These are phyloP conservation scores for Acanthamoeba culbertsoni DNA, from an alignment of 208 protist genomes.

Conservation along the genomic window DNA sequence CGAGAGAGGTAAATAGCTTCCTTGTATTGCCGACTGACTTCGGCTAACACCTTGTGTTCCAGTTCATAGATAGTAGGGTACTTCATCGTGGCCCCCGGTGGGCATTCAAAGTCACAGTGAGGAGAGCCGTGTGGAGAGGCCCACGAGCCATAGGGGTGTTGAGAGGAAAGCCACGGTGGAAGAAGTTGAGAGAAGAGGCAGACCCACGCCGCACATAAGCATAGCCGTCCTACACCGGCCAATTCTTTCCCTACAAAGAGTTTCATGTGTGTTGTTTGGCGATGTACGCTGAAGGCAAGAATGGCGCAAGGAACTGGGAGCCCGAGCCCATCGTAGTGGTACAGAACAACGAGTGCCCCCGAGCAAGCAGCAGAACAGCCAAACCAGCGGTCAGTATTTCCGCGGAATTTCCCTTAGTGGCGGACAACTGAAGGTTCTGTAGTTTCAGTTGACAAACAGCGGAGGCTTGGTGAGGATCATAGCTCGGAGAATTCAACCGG, in stretches of 20 bases:
- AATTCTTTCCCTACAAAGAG: neutral
- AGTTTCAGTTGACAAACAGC: too few relatives aligned
- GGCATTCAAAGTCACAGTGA: neutral
- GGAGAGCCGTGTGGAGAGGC: neutral
- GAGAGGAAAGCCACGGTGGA: neutral
- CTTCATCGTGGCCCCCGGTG: neutral
- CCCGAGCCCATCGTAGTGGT: too few relatives aligned
- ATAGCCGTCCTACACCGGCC: neutral
- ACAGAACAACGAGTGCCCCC: too few relatives aligned
- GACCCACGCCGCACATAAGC: neutral
- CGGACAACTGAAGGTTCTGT: too few relatives aligned
- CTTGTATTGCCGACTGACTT: neutral
- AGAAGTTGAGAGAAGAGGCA: neutral
- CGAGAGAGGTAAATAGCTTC: neutral
- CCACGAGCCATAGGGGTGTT: neutral
- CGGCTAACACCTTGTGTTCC: neutral
- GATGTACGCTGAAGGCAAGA: neutral
- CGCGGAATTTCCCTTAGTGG: too few relatives aligned
- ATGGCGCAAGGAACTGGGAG: too few relatives aligned
- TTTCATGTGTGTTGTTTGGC: neutral
- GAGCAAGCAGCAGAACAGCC: too few relatives aligned
- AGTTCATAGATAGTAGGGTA: neutral
- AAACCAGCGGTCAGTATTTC: too few relatives aligned
- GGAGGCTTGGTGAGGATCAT: too few relatives aligned
- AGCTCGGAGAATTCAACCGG: too few relatives aligned